phyloP scores from a whole-genome alignment of 768 basidiomycete species.

The Chlorophyllum brunneum region DNA sequence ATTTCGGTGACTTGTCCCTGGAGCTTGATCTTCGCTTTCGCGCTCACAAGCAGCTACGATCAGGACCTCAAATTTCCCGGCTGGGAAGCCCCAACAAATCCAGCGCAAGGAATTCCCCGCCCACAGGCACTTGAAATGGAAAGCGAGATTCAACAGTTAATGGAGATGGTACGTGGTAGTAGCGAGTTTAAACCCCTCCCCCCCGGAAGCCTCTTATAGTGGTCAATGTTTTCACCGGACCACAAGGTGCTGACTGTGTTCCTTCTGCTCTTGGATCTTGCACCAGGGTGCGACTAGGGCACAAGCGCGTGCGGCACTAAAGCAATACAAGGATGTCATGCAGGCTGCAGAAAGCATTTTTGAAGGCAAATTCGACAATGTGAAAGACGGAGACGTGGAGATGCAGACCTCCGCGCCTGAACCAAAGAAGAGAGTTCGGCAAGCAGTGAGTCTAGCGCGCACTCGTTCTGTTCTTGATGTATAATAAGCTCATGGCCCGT shows the following conservation, averaged over 20 bases:
- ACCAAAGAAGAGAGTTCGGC: conserved; percentile 17
- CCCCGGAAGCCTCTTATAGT: neutral
- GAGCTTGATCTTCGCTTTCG: neutral
- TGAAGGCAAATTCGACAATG: conserved; percentile 77
- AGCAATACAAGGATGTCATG: conserved; percentile 85
- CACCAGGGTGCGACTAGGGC: conserved; percentile 74
- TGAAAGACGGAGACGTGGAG: conserved; percentile 54
- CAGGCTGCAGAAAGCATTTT: conserved; percentile 85
- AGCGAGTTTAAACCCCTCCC: neutral
- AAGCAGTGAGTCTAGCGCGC: conserved; percentile 11
- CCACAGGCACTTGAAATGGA: conserved; percentile 31
- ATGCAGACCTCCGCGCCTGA: conserved; percentile 29
- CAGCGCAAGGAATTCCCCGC: neutral
- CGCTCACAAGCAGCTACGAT: neutral
- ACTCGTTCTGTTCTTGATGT: neutral
- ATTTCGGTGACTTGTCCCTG: neutral
- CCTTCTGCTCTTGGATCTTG: neutral
- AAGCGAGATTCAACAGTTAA: conserved; percentile 53
- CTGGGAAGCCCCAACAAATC: neutral
- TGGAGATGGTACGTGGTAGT: conserved; percentile 36
- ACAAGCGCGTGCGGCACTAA: conserved; percentile 82
- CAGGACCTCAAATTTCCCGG: neutral
- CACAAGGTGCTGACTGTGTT: neutral
- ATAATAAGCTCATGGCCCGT: conserved; percentile 15
- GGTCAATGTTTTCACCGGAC: neutral